Percentiles rank a stretch among this genome's conserved stretches.
Conservation (phyloP, 208 protist genomes). For the Tetramitus jugosus region DNA sequence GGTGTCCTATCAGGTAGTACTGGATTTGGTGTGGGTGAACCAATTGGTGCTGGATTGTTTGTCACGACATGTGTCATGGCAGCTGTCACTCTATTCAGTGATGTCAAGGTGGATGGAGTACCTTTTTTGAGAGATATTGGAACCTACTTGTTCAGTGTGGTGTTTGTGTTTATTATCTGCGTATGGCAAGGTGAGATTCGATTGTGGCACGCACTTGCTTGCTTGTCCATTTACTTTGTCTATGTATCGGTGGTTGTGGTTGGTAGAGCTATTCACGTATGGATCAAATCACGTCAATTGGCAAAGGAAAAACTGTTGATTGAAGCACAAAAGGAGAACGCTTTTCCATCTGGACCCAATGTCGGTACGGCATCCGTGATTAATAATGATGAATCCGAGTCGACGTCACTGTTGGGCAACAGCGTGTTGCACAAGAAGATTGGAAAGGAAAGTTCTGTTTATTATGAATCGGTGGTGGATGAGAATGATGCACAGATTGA, state of each 20-base stretch:
- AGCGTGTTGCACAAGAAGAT: too few relatives aligned
- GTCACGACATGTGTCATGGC: neutral
- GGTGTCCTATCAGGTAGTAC: neutral
- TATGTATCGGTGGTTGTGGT: neutral
- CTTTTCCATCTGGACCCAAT: too few relatives aligned
- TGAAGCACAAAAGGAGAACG: too few relatives aligned
- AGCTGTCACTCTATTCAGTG: neutral
- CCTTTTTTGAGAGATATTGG: constrained; percentile 6
- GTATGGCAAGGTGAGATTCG: neutral
- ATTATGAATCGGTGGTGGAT: too few relatives aligned
- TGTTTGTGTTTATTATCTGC: neutral
- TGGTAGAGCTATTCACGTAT: neutral
- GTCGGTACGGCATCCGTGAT: too few relatives aligned
- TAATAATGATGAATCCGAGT: too few relatives aligned
- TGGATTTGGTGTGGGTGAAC: constrained; percentile 17
- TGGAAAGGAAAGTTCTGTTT: too few relatives aligned
- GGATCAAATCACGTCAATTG: too few relatives aligned
- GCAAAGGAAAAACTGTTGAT: too few relatives aligned
- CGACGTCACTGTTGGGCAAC: too few relatives aligned
- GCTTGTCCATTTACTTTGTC: neutral
- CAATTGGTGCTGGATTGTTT: constrained; percentile 11
- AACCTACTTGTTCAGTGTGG: neutral
- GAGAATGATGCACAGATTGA: too few relatives aligned
- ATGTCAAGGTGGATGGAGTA: neutral
- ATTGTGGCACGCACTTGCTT: constrained; percentile 2